A percentile compares a stretch with the other conserved stretches of the same genome.
phyloP scores from a whole-genome alignment of 1,284 basidiomycete genomes.

The Acaromyces ingoldii region DNA sequence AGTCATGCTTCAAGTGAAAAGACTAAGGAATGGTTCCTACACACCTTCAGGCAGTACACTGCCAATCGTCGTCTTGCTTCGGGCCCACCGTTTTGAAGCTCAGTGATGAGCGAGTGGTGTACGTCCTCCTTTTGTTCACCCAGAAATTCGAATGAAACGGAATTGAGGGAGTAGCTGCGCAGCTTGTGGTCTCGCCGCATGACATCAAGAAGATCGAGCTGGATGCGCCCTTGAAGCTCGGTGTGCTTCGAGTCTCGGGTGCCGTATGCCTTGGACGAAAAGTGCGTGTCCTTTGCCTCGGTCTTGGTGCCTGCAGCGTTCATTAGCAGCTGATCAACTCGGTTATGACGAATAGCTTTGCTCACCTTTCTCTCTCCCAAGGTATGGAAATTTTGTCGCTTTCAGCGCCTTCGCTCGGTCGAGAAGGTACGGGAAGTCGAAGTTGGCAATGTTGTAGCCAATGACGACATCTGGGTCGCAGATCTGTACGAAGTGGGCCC shows the following conservation, averaged over 20 bases:
- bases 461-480: slow-evolving; percentile 50
- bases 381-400: slow-evolving; percentile 43
- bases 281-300: slow-evolving; percentile 50
- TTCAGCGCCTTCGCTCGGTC: slow-evolving; percentile 48
- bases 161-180: slow-evolving; percentile 48
- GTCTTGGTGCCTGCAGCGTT: slow-evolving; percentile 26
- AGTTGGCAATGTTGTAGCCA: slow-evolving; percentile 51
- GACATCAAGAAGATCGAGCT: slow-evolving; percentile 51
- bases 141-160: slow-evolving; percentile 50
- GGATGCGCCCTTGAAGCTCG: slow-evolving; percentile 48
- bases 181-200: slow-evolving; percentile 52
- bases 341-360: not conserved
- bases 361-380: slow-evolving; percentile 41
- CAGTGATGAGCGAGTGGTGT: slow-evolving; percentile 49
- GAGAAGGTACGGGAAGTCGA: slow-evolving; percentile 50
- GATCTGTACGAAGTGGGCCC: slow-evolving; percentile 46
- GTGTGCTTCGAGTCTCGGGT: slow-evolving; percentile 50
- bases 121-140: slow-evolving; percentile 52
- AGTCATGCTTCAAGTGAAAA: too few species aligned
- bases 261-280: slow-evolving; percentile 51
- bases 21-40: too few species aligned
- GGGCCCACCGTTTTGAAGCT: slow-evolving; percentile 49
- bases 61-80: slow-evolving; percentile 48
- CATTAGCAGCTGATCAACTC: not conserved
- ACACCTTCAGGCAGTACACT: slow-evolving; percentile 47